Evolutionary conservation across 352 stramenopile genomes (phyloP).

Genomic region (Pythium coloratum): DNA sequence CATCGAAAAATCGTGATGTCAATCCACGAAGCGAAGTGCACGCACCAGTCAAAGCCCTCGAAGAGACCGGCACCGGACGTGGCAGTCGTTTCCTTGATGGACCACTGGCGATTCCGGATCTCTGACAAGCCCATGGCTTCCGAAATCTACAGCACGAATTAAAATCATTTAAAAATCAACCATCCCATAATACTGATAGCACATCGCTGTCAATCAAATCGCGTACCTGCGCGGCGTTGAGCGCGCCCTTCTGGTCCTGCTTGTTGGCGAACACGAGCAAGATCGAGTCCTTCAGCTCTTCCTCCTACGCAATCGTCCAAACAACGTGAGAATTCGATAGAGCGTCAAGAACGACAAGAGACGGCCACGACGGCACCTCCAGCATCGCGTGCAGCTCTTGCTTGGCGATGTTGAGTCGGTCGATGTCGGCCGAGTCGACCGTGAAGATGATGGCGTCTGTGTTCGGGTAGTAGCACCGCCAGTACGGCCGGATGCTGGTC

Average conservation of each 20-base stretch:
- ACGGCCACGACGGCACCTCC: conserved; percentile 54
- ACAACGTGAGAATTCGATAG: background rate
- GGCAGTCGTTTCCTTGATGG: conserved; percentile 98
- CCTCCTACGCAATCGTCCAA: conserved; percentile 74
- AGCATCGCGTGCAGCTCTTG: conserved; percentile 98
- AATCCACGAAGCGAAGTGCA: background rate
- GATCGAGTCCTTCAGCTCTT: conserved; percentile 98
- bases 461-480: conserved; percentile 99
- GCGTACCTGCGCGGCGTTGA: conserved; percentile 83
- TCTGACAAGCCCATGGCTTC: conserved; percentile 97
- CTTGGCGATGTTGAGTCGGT: conserved; percentile 97
- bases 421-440: conserved; percentile 95
- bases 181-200: background rate
- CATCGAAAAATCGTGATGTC: background rate
- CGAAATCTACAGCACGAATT: conserved; percentile 84
- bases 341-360: background rate
- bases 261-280: conserved; percentile 99
- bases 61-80: conserved; percentile 98
- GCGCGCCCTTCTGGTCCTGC: conserved; percentile 97
- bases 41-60: conserved; percentile 99
- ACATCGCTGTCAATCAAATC: background rate
- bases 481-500: conserved; percentile 99
- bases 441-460: conserved; percentile 98
- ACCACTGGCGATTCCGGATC: conserved; percentile 99
- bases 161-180: background rate